Base-by-base conservation (phyloP, 2,329 filamentous ascomycete species). In the Plectosphaerella plurivora region DNA sequence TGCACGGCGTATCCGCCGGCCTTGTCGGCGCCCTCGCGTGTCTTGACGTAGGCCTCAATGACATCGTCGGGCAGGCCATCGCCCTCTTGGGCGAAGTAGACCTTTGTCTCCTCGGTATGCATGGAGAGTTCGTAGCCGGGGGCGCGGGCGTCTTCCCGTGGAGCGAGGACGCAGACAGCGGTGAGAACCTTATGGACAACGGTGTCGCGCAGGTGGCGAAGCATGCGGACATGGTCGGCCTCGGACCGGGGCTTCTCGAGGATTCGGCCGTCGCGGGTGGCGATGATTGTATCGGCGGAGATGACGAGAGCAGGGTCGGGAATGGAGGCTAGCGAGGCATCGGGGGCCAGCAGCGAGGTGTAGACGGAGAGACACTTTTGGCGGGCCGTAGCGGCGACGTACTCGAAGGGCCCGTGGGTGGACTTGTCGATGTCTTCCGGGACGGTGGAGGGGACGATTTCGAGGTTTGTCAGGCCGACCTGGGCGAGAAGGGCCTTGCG, bases 1-100 rank as follows among this genome's bases (percentile, higher is more conserved):
- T 99, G 94, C 50, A 99, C 82, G 1, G 91, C 94, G 69, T 99
- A 99, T 0, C 94, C 94, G 2, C 94, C 94, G 0, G 94, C 94
- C 76, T 97, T 99, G 70, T 97, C 94, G 11, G 84, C 91, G 2
- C 94, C 94, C 75, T 99, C 94, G 51, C 93, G 79, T 20, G 93
- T 97, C 64, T 78, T 81, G 53, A 92, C 87, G 65, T 92, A 92
- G 5, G 75, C 82, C 60, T 90, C 75, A 54, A 97, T 86, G 59
- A 96, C 81, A 54, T 96, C 91, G 72, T 99, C 93, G 14, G 76
- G 73, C 54, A 84, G 65, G 4, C 81, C 81, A 15, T 81, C 74
- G 14, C 63, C 61, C 60, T 80, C 81, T 53, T 77, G 71, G 65
- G 91, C 90, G 70, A 99, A 99, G 65, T 81, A 83, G n/a, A 99